phyloP scores from a whole-genome alignment of 1,284 basidiomycete genomes.

The Sutorius eximius region DNA sequence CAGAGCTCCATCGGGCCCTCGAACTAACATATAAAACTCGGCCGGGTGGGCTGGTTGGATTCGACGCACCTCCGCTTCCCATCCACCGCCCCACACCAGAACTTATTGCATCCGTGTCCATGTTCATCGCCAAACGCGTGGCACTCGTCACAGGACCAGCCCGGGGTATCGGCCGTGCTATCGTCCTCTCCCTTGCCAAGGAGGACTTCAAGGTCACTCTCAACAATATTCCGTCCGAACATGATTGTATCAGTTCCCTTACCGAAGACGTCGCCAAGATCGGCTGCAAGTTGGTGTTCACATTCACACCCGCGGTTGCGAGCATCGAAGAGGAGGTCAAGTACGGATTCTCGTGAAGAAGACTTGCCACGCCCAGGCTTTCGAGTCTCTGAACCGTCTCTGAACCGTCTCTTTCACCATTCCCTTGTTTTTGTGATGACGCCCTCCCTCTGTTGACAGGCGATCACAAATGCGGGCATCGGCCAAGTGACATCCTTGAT shows the following conservation, averaged over 20 bases:
- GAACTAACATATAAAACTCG: no score
- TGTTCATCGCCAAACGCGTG: background rate
- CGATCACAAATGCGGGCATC: slow-evolving; percentile 16
- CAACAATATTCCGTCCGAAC: slow-evolving; percentile 10
- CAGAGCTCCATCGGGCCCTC: no score
- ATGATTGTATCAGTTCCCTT: slow-evolving; percentile 1
- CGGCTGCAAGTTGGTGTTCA: slow-evolving; percentile 10
- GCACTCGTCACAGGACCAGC: slow-evolving; percentile 12
- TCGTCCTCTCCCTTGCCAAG: slow-evolving; percentile 8
- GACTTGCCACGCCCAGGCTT: no score
- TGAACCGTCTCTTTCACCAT: no score
- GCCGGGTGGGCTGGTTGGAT: no score
- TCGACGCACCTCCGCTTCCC: no score
- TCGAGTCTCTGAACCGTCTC: no score
- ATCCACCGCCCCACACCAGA: no score
- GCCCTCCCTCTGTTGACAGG: background rate
- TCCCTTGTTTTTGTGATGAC: background rate
- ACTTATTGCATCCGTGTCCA: no score
- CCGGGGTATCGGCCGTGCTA: slow-evolving; percentile 6
- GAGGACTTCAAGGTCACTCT: slow-evolving; percentile 11
- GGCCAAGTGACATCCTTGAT: background rate
- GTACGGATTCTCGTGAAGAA: no score
- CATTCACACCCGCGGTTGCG: no score
- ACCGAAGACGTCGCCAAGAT: slow-evolving; percentile 2
- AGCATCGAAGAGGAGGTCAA: background rate